Evolutionary conservation across 768 basidiomycete species (phyloP).

Genomic region (Pisolithus sp.): DNA sequence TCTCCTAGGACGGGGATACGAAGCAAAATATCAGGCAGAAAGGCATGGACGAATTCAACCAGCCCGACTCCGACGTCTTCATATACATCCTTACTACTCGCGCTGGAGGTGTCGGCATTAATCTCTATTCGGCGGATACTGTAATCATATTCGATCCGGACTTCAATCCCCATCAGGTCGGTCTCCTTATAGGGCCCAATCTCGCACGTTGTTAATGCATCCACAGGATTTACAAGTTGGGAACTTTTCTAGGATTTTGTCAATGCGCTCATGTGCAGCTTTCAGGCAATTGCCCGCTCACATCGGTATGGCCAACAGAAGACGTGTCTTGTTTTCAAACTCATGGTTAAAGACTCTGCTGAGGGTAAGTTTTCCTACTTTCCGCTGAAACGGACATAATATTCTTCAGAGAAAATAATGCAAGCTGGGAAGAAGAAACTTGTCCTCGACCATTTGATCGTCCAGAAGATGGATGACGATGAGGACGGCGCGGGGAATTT

Average conservation of each 20-base stretch:
- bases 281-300: slow-evolving; percentile 86
- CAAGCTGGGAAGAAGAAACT: slow-evolving; percentile 94
- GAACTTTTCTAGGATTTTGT: slow-evolving; percentile 8
- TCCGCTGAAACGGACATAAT: background rate
- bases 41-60: slow-evolving; percentile 93
- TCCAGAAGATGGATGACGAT: slow-evolving; percentile 89
- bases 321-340: slow-evolving; percentile 89
- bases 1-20: slow-evolving; percentile 76
- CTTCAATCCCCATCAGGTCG: slow-evolving; percentile 93
- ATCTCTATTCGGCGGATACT: slow-evolving; percentile 87
- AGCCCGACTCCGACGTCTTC: slow-evolving; percentile 77
- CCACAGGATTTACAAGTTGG: slow-evolving; percentile 78
- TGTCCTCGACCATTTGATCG: slow-evolving; percentile 89
- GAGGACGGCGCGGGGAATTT: slow-evolving; percentile 73
- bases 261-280: background rate
- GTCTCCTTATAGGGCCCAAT: slow-evolving; percentile 13
- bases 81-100: slow-evolving; percentile 89
- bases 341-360: slow-evolving; percentile 92
- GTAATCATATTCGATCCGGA: slow-evolving; percentile 94
- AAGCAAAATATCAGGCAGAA: slow-evolving; percentile 83
- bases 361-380: slow-evolving; percentile 48
- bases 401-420: slow-evolving; percentile 71
- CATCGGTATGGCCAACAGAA: slow-evolving; percentile 95
- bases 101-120: slow-evolving; percentile 92
- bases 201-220: slow-evolving; percentile 4